These are phyloP conservation scores for Candida succiphila DNA, from an alignment of 805 yeast species.

Conservation along the genomic window DNA sequence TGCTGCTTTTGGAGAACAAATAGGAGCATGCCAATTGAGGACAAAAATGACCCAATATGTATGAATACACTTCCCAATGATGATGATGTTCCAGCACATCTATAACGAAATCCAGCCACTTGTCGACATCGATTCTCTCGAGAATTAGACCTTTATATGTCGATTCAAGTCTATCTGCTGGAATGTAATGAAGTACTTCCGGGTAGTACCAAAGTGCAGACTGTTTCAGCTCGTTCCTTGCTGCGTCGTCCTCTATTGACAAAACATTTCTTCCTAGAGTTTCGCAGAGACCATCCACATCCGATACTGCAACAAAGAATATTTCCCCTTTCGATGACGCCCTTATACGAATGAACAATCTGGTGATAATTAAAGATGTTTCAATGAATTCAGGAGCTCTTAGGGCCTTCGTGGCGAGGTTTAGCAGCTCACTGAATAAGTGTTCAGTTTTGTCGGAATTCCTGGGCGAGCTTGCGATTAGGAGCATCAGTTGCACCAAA, in stretches of 20 bases:
- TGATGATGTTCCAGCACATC: slow-evolving; percentile 40
- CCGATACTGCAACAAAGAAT: slow-evolving; percentile 41
- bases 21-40: slow-evolving; percentile 54
- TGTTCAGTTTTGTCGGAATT: neutral
- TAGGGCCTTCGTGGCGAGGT: neutral
- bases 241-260: slow-evolving; percentile 12
- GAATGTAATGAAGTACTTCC: slow-evolving; percentile 41
- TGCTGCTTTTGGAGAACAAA: slow-evolving; percentile 33
- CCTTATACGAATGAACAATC: slow-evolving; percentile 47
- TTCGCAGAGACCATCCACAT: slow-evolving; percentile 58
- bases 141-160: slow-evolving; percentile 14
- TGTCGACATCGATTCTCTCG: slow-evolving; percentile 29
- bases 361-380: slow-evolving; percentile 30
- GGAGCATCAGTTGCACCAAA: neutral
- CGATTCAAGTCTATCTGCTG: slow-evolving; percentile 27
- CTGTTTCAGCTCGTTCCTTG: slow-evolving; percentile 11
- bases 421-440: neutral
- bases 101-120: slow-evolving; percentile 42
- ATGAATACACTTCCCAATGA: slow-evolving; percentile 67
- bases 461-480: neutral
- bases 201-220: slow-evolving; percentile 49
- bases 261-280: slow-evolving; percentile 41
- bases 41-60: slow-evolving; percentile 55
- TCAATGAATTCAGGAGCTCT: neutral
- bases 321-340: slow-evolving; percentile 33